Percentiles rank a stretch among this genome's conserved stretches.
Evolutionary conservation across 805 yeast genomes (phyloP).

Genomic region (Ogataea henricii): DNA sequence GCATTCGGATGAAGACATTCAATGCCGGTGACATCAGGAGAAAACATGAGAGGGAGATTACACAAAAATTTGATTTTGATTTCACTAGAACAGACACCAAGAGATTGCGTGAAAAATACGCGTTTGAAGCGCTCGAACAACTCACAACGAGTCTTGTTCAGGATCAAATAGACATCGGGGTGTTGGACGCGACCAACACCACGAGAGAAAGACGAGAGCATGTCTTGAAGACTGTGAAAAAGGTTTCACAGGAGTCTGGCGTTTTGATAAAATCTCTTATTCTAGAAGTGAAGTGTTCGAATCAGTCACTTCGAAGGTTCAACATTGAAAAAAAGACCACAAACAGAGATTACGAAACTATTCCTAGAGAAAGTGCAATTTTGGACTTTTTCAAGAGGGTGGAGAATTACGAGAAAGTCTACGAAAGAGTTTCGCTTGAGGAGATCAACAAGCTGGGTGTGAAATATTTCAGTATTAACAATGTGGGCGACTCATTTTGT

Average conservation of each 20-base stretch:
- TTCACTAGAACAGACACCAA: slow-evolving; percentile 45
- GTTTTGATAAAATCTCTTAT: slow-evolving; percentile 50
- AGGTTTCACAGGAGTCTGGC: slow-evolving; percentile 49
- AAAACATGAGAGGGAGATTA: slow-evolving; percentile 28
- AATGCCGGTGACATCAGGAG: slow-evolving; percentile 58
- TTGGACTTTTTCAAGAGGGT: slow-evolving; percentile 61
- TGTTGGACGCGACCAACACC: slow-evolving; percentile 72
- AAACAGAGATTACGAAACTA: slow-evolving; percentile 59
- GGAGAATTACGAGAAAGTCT: slow-evolving; percentile 47
- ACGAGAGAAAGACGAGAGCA: slow-evolving; percentile 59
- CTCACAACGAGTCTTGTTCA: slow-evolving; percentile 69
- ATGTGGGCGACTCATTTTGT: slow-evolving; percentile 38
- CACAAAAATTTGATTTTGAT: slow-evolving; percentile 30
- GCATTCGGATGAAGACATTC: slow-evolving; percentile 36
- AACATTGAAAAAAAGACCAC: slow-evolving; percentile 66
- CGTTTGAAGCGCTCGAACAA: slow-evolving; percentile 85
- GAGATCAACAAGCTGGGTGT: slow-evolving; percentile 34
- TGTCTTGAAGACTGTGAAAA: slow-evolving; percentile 54
- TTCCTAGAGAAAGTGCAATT: slow-evolving; percentile 54
- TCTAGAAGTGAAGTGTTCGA: slow-evolving; percentile 61
- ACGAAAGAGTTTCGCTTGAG: slow-evolving; percentile 38
- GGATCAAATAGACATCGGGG: slow-evolving; percentile 88
- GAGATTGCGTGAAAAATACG: slow-evolving; percentile 84
- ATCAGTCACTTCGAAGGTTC: slow-evolving; percentile 50
- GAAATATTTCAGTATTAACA: slow-evolving; percentile 34